Evolutionary conservation across 352 stramenopile genomes (phyloP), one percentile per base, ranked within the genome.

Genomic region (Phytopythium oedochilum): DNA sequence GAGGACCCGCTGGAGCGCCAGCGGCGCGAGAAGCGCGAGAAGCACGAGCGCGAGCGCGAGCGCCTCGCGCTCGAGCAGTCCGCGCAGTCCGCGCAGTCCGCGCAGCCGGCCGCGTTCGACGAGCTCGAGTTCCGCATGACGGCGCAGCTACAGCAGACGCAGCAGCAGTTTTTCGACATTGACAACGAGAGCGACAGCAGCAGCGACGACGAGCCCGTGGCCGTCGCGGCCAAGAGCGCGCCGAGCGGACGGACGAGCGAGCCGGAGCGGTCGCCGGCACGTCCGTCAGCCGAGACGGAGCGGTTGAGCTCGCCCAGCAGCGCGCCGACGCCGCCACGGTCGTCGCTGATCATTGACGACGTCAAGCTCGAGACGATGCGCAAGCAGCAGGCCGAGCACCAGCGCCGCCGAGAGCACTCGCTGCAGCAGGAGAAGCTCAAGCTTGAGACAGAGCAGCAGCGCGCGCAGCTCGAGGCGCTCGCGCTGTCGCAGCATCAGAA

Each of bases 281-380:
- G n/a, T n/a, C 53, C 58, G n/a, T 39, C 20, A 17, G 54, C 57
- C 0, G 61, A 40, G 5, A 29, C 48, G 15, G 48, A 15, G 34
- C 34, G 54, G 11, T 52, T 47, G 17, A 55, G 46, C 29, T 29
- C 48, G 15, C 51, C 49, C 18, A 55, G 45, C 20, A 39, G 51
- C 9, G 50, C 53, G 20, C 50, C 64, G 11, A 54, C 69, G 11
- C 69, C 69, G 5, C n/a, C n/a, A n/a, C 78, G 72, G 26, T 89
- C 76, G 51, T 89, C 78, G 4, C 52, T 87, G 29, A 77, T n/a
- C n/a, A n/a, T 89, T 17, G 74, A 66, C 23, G 73, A 89, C 44
- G 76, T 78, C 20, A 89, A 89, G 67, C 72, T 79, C 14, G 75
- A 87, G 36, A 75, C 78, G 57, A 86, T 86, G 64, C 57, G 70